Evolutionary conservation across 306 rosid genomes (phyloP), one percentile per base, ranked within the genome.

Genomic region (Sechiopsis laciniata): DNA sequence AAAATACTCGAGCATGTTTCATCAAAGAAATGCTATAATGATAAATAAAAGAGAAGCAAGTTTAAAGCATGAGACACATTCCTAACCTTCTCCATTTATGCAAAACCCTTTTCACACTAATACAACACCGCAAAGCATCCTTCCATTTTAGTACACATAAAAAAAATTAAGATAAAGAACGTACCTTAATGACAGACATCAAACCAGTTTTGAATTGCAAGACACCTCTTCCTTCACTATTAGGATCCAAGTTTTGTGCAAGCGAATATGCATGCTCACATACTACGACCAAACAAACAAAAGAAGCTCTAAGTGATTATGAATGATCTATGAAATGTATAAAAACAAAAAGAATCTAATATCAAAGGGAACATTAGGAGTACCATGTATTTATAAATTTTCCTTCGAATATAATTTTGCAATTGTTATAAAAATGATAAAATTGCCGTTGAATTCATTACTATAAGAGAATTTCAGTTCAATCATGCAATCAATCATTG

Each of bases 161-260:
- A 22, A 10, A 22, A 21, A 12, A 11, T 21, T 11, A 71, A 22
- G 12, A 16, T 4, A 16, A 19, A 60, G 68, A 26, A 57, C 50
- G 7, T 86, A 93, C 98, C 98, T 90, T 94, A 76, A 94, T 90
- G 68, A 94, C 97, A 68, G 98, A 90, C 97, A 89, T 88, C 87
- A 90, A 83, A 59, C 98, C 97, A 52, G 98, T 89, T 87, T 94
- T 94, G 81, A 94, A 94, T 81, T 94, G 98, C 81, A 94, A 81
- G 72, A 94, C 98, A 69, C 98, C 98, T 76, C 98, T 84, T 69
- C 96, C 97, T 85, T 94, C 98, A 82, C 98, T 90, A 74, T 94
- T 86, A 15, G 98, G 98, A 75, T 94, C 98, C 86, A 94, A 76
- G 72, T 83, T 87, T 75, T 90, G 98, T 22, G 98, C 96, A 55